Base-by-base conservation (phyloP, 1,139 yeast species). In the Pichia sp. region DNA sequence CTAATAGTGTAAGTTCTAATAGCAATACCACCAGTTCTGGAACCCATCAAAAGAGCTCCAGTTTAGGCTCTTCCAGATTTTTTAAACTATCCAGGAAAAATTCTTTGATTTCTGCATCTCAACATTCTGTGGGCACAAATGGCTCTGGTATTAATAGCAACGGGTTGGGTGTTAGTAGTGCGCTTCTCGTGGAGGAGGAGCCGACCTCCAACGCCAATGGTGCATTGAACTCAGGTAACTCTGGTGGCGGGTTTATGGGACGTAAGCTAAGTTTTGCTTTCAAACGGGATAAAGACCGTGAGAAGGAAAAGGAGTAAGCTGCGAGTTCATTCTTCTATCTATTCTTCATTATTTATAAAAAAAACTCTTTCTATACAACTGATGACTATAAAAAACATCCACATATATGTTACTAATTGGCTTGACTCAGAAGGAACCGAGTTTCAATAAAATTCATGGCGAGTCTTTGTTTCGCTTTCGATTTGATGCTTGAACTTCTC, bases 21-120 rank as follows among this genome's bases (percentile, higher is more conserved):
- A 23, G 26, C 26, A 23, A 36, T n/a, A 36, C 41, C n/a, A 36
- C 13, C 41, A 29, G 49, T 36, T 23, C 8, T 4, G 36, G 31
- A 7, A 45, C 36, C n/a, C 53, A 47, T 49, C 44, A 13, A 32
- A 57, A 50, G 23, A 52, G 32, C 45, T 23, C 53, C 3, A 54
- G 50, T 43, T 51, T 44, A 45, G 58, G 47, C n/a, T 56, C 68
- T 5, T 66, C 70, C 2, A 59, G 68, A 48, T 66, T 67, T 47
- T 67, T 67, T 57, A 67, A 67, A 47, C 47, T 57, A 16, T 53
- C 56, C 23, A 42, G 58, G 13, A 55, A 53, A 26, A 54, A 50
- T 47, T 53, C 56, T 7, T 11, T 53, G 34, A 46, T 49, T 23
- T 54, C 60, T 4, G 43, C 46, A 6, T 50, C 53, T 10, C 55